Evolutionary conservation across 225 moss, liverwort and hornwort genomes (phyloP).

Genomic region (Anthoceros angustus): DNA sequence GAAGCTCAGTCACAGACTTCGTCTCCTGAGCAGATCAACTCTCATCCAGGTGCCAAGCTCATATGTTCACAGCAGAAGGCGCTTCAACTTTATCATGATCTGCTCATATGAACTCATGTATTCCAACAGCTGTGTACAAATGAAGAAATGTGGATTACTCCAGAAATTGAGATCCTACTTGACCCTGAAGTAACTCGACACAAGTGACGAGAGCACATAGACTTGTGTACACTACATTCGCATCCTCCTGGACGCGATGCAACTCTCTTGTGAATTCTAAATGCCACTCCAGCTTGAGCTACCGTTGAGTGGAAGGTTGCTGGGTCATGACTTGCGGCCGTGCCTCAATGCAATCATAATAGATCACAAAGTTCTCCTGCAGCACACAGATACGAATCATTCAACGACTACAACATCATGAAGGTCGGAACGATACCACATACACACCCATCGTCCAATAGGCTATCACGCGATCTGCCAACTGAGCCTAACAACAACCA

Average conservation of each 20-base stretch:
- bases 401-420: not conserved
- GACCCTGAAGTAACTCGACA: not conserved
- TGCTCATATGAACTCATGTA: not conserved
- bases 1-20: not conserved
- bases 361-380: slow-evolving; percentile 73
- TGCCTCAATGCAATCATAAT: slow-evolving; percentile 59
- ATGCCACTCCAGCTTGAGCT: not conserved
- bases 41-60: not conserved
- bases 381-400: not conserved
- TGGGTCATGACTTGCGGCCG: slow-evolving; percentile 51
- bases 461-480: not conserved
- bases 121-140: slow-evolving; percentile 5
- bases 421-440: not conserved
- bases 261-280: not conserved
- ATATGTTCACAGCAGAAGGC: not conserved
- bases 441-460: not conserved
- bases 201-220: not conserved
- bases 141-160: not conserved
- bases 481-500: not conserved
- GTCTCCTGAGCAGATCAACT: not conserved
- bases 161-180: not conserved
- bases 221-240: not conserved
- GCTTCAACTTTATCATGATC: not conserved
- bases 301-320: slow-evolving; percentile 11
- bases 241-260: not conserved